Evolutionary conservation across 2,329 filamentous ascomycete species (phyloP).

Genomic region (Cladosporium sp.): DNA sequence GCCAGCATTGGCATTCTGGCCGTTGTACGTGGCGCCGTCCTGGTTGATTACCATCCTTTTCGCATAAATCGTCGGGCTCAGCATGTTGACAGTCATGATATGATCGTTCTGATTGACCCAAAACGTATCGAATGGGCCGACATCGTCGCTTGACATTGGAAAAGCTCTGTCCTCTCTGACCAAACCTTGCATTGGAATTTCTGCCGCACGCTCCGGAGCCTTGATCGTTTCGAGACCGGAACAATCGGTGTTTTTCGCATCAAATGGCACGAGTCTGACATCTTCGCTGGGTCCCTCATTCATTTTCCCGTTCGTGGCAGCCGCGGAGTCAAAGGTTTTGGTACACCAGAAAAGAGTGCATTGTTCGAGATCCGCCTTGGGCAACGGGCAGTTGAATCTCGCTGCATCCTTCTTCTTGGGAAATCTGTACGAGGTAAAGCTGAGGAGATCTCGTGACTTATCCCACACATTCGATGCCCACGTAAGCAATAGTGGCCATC

Average conservation of each 20-base stretch:
- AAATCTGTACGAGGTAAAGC: background rate
- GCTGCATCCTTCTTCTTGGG: too few species aligned
- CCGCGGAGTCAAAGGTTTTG: background rate
- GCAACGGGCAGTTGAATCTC: background rate
- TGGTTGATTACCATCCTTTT: background rate
- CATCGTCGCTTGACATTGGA: background rate
- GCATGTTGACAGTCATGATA: constrained; percentile 1
- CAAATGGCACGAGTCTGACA: background rate
- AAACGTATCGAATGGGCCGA: background rate
- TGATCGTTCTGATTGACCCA: background rate
- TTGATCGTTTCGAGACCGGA: background rate
- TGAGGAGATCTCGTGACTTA: background rate
- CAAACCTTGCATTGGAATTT: background rate
- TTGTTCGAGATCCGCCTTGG: background rate
- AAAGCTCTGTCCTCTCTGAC: constrained; percentile 1
- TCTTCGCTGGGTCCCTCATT: background rate
- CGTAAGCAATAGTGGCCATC: background rate
- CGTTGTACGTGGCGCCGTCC: background rate
- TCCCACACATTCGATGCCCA: background rate
- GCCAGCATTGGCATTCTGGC: background rate
- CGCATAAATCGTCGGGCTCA: background rate
- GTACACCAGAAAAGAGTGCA: background rate
- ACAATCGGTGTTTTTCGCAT: background rate
- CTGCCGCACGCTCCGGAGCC: background rate
- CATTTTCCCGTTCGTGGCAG: background rate